phyloP scores from a whole-genome alignment of 257 asterid genomes.

The Jacaranda mimosifolia region DNA sequence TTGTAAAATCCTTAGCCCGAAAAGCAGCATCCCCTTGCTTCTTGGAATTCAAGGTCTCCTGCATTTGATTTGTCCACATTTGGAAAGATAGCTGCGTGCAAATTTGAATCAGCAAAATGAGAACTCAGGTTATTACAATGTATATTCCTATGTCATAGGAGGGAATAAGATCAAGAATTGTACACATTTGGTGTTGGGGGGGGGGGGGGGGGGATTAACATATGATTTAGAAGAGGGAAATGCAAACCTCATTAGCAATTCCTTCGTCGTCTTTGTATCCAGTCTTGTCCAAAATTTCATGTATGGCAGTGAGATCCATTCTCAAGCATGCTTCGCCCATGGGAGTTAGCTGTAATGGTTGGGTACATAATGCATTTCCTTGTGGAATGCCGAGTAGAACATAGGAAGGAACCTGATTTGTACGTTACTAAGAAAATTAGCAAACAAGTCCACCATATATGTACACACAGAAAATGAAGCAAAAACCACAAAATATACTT shows the following conservation, averaged over 20 bases:
- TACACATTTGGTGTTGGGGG: background rate
- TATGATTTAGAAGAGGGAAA: background rate
- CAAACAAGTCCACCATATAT: background rate
- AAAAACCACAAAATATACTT: too few relatives aligned
- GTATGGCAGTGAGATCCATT: constrained; percentile 89
- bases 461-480: background rate
- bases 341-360: constrained; percentile 59
- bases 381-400: constrained; percentile 73
- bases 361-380: constrained; percentile 50
- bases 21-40: constrained; percentile 92
- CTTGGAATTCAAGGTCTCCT: constrained; percentile 81
- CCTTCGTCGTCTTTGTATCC: constrained; percentile 95
- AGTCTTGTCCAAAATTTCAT: constrained; percentile 73
- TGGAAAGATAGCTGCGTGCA: constrained; percentile 81
- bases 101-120: too few relatives aligned
- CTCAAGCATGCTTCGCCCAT: constrained; percentile 95
- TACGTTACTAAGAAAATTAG: constrained; percentile 7
- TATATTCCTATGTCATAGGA: too few relatives aligned
- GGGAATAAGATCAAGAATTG: background rate
- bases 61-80: constrained; percentile 94
- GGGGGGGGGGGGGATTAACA: background rate
- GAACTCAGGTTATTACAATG: too few relatives aligned
- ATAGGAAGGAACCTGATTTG: constrained; percentile 69
- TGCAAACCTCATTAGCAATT: constrained; percentile 75
- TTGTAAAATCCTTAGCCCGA: constrained; percentile 76